Percentiles rank a stretch among this genome's conserved stretches.
phyloP scores from a whole-genome alignment of 2,329 filamentous ascomycete species.

The Zasmidium angulare region DNA sequence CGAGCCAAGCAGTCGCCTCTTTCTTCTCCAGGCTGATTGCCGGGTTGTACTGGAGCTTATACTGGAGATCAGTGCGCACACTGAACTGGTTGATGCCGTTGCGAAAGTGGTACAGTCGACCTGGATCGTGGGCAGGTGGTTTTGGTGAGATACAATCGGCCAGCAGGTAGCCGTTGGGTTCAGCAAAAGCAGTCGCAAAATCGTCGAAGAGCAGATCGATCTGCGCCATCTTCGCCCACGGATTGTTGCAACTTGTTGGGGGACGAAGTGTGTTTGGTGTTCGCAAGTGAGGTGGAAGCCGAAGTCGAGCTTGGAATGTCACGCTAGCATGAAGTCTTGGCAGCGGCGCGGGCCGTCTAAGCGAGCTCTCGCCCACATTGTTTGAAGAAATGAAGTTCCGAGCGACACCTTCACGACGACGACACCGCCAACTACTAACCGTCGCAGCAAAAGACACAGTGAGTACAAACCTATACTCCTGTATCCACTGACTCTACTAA shows the following conservation, averaged over 20 bases:
- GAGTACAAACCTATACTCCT: slow-evolving; percentile 14
- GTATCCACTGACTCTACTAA: slow-evolving; percentile 30
- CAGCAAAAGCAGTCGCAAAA: slow-evolving; percentile 72
- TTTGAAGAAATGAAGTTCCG: background rate
- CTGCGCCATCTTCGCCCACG: slow-evolving; percentile 9
- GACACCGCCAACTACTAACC: slow-evolving; percentile 6
- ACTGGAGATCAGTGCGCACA: slow-evolving; percentile 68
- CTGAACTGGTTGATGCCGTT: slow-evolving; percentile 67
- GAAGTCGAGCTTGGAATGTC: background rate
- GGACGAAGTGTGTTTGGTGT: background rate
- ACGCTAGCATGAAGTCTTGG: background rate
- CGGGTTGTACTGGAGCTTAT: slow-evolving; percentile 65
- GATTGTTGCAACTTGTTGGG: background rate
- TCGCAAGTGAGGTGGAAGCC: background rate
- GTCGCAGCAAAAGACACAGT: slow-evolving; percentile 29
- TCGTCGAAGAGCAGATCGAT: slow-evolving; percentile 66
- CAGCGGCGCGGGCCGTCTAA: background rate
- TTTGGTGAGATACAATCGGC: slow-evolving; percentile 74
- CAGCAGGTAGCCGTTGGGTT: slow-evolving; percentile 69
- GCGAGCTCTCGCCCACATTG: background rate
- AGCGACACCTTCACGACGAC: background rate
- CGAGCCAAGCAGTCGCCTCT: slow-evolving; percentile 79
- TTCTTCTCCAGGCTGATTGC: slow-evolving; percentile 43
- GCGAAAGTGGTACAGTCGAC: slow-evolving; percentile 68
- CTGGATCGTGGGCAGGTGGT: slow-evolving; percentile 60